Conservation (phyloP, 495 filamentous ascomycete species). For the Hypoxylon intermedium region DNA sequence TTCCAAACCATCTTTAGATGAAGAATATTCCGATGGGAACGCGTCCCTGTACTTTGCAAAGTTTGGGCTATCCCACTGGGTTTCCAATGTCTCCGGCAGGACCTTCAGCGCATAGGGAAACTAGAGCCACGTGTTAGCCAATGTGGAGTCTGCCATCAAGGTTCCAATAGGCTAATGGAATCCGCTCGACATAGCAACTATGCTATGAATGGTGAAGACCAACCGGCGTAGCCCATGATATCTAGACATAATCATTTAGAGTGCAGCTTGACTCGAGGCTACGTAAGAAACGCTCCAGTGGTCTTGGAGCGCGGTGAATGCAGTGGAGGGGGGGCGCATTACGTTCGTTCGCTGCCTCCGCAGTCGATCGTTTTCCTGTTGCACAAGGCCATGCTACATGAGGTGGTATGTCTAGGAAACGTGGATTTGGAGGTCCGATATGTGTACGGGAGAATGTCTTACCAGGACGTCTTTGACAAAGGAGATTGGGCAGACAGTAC, state of each 20-base stretch:
- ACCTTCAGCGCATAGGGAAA: conserved; percentile 72
- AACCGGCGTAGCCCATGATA: conserved; percentile 12
- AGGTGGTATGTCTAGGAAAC: conserved; percentile 14
- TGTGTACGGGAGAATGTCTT: conserved; percentile 45
- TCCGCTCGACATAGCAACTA: conserved; percentile 5
- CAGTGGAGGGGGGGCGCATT: no score
- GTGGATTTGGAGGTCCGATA: conserved; percentile 25
- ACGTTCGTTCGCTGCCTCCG: conserved; percentile 1
- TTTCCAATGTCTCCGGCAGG: conserved; percentile 62
- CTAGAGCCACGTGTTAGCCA: conserved; percentile 50
- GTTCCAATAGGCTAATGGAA: conserved; percentile 11
- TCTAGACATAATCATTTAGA: conserved; percentile 10
- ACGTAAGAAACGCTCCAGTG: conserved; percentile 8
- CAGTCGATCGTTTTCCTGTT: conserved; percentile 21
- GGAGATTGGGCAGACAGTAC: conserved; percentile 73
- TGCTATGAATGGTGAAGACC: conserved; percentile 12
- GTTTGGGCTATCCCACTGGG: conserved; percentile 63
- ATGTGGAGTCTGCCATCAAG: conserved; percentile 16
- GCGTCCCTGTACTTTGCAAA: conserved; percentile 66
- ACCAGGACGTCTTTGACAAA: conserved; percentile 76
- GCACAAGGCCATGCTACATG: conserved; percentile 19
- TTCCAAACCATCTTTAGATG: conserved; percentile 57
- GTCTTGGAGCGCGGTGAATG: not conserved
- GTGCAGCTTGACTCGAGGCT: conserved; percentile 13
- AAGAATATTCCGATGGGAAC: conserved; percentile 66